Base-by-base conservation (phyloP, 1,284 basidiomycete species). In the Lentinula novae-zelandiae region DNA sequence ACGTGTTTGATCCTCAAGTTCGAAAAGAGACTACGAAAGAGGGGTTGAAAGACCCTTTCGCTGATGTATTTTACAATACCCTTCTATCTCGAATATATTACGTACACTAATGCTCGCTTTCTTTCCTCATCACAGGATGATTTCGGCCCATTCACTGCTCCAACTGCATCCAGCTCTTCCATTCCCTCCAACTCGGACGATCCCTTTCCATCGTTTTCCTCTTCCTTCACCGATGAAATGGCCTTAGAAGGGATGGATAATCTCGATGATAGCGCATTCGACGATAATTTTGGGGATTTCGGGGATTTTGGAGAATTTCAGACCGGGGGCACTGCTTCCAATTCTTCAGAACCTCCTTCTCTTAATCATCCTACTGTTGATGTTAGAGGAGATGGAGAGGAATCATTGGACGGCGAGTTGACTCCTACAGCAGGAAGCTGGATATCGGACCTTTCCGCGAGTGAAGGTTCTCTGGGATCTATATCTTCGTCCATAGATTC, bases 291-390 rank as follows among this genome's bases (percentile, higher is more conserved):
- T 65, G 86, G 87, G 48, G 90, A 91, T 66, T 92, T 93, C 70
- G 88, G 88, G 6, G 90, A 91, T 66, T 92, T 93, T 70, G 88
- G 88, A 9, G 91, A 92, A 63, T 93, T 93, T 68, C 89, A 90
- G 65, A 78, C 76, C 58, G 82, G 78, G 0, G 76, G 68, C 38
- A 69, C 49, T 31, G 49, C 13, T 50, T 15, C 49, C 49, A 8
- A 15, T 27, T 15, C 27, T 33, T 49, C 48, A 31, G 17, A 17
- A 17, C 12, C 7, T 49, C 49, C 5, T 50, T 34, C 44, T 42
- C 7, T 17, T 3, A 17, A 31, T 52, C 50, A 6, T 54, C 39
- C 10, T 38, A 36, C 17, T 34, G 31, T 15, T 38, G 34, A 33
- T 17, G 3, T 5, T 6, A 9, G 2, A 38, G 38, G 22, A 34